phyloP scores from a whole-genome alignment of 202 grass and related monocot genomes.

The Eragrostis tef region DNA sequence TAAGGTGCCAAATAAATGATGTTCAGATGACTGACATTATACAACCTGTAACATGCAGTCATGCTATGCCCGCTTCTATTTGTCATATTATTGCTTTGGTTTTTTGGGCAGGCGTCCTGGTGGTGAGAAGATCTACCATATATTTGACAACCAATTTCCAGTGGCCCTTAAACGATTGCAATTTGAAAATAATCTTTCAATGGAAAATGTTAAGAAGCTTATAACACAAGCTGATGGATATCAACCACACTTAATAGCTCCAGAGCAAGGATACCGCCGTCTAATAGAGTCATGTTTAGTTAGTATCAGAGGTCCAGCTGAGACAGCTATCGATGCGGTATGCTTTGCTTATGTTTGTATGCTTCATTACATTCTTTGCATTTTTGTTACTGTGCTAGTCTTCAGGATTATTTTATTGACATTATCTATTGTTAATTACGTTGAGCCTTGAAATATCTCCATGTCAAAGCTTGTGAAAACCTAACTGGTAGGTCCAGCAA shows the following conservation, averaged over 20 bases:
- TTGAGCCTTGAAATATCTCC: neutral
- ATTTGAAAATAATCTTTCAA: conserved; percentile 94
- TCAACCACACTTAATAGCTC: conserved; percentile 97
- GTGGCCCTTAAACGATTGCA: conserved; percentile 90
- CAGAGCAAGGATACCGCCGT: conserved; percentile 97
- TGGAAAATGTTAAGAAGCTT: conserved; percentile 97
- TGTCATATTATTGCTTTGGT: neutral
- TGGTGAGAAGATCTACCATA: conserved; percentile 95
- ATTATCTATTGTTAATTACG: neutral
- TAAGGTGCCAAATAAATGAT: neutral
- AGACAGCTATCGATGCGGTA: conserved; percentile 95
- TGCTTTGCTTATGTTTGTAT: conserved; percentile 29
- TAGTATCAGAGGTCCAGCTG: conserved; percentile 93
- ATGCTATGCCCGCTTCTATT: neutral
- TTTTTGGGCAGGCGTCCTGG: conserved; percentile 69
- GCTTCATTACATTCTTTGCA: neutral
- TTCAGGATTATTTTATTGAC: neutral
- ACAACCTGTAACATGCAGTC: neutral
- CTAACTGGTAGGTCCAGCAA: neutral
- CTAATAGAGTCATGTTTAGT: conserved; percentile 89
- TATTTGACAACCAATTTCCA: conserved; percentile 96
- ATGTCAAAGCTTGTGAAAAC: neutral
- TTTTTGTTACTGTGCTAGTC: neutral
- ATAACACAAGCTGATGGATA: conserved; percentile 97
- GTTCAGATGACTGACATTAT: neutral